A percentile compares a stretch with the other conserved stretches of the same genome.
Conservation (phyloP, 352 stramenopile species). For the Discostella stelligera region DNA sequence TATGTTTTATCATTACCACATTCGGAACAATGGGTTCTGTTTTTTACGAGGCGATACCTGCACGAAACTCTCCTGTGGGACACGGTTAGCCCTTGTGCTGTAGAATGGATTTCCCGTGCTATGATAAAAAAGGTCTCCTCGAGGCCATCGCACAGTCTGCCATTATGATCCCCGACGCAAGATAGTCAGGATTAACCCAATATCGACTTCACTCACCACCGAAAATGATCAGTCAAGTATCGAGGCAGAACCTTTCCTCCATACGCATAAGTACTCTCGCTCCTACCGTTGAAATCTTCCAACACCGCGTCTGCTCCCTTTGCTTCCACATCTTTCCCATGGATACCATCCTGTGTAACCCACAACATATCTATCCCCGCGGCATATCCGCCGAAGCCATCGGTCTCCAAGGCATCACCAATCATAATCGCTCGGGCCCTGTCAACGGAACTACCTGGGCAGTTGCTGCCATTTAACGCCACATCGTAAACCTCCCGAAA, state of each 20-base stretch:
- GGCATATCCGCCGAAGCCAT: slow-evolving; percentile 57
- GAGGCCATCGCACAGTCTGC: too few relatives aligned
- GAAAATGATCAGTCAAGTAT: slow-evolving; percentile 45
- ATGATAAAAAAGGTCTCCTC: too few relatives aligned
- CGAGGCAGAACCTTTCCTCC: slow-evolving; percentile 29
- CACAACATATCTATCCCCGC: slow-evolving; percentile 57
- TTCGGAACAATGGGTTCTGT: too few relatives aligned
- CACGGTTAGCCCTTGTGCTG: too few relatives aligned
- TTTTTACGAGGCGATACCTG: too few relatives aligned
- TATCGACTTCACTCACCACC: too few relatives aligned
- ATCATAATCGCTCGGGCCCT: slow-evolving; percentile 62
- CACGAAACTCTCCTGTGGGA: too few relatives aligned
- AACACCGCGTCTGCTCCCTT: slow-evolving; percentile 44
- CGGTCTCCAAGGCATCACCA: slow-evolving; percentile 77
- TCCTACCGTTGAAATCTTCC: slow-evolving; percentile 59
- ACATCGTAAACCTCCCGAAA: slow-evolving; percentile 76
- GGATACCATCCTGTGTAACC: slow-evolving; percentile 72
- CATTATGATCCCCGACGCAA: too few relatives aligned
- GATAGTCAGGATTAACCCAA: too few relatives aligned
- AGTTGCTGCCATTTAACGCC: slow-evolving; percentile 30
- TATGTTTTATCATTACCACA: too few relatives aligned
- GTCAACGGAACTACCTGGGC: slow-evolving; percentile 2
- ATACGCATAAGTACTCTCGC: slow-evolving; percentile 43
- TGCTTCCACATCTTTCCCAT: slow-evolving; percentile 50
- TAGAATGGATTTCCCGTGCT: too few relatives aligned